Evolutionary conservation across 257 asterid species (phyloP).

Genomic region (Forsythia viridissima): DNA sequence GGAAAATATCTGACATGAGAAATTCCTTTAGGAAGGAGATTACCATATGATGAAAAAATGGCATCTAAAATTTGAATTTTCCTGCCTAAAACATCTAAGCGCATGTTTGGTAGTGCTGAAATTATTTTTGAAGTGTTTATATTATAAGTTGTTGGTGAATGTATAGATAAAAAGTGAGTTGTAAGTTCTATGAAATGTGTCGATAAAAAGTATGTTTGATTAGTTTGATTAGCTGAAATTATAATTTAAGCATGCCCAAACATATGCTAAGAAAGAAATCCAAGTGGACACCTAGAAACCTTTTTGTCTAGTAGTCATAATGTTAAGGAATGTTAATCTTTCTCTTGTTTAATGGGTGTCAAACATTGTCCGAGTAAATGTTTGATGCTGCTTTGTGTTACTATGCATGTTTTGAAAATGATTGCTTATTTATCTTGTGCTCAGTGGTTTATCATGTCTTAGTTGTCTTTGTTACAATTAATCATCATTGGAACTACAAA

Average conservation of each 20-base stretch:
- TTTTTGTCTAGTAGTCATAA: not conserved
- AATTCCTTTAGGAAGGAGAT: too few relatives aligned
- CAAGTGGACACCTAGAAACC: not conserved
- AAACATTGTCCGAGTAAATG: slow-evolving; percentile 1
- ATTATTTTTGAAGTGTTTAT: too few relatives aligned
- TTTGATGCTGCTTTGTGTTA: not conserved
- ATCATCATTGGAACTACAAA: not conserved
- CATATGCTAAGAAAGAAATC: too few relatives aligned
- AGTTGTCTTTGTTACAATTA: not conserved
- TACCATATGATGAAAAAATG: not conserved
- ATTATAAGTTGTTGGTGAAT: too few relatives aligned
- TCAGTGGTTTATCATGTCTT: not conserved
- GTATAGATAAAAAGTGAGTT: too few relatives aligned
- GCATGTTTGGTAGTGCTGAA: too few relatives aligned
- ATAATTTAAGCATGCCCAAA: too few relatives aligned
- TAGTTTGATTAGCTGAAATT: too few relatives aligned
- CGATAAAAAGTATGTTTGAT: too few relatives aligned
- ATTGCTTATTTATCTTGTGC: not conserved
- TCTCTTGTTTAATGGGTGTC: slow-evolving; percentile 9
- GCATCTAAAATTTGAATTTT: not conserved
- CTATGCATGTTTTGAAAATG: not conserved
- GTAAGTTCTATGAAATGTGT: too few relatives aligned
- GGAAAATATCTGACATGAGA: not conserved
- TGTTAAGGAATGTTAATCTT: not conserved
- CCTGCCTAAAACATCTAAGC: not conserved